Evolutionary conservation across 805 yeast species (phyloP), one percentile per base, ranked within the genome.

Genomic region (Clavispora asparagi): DNA sequence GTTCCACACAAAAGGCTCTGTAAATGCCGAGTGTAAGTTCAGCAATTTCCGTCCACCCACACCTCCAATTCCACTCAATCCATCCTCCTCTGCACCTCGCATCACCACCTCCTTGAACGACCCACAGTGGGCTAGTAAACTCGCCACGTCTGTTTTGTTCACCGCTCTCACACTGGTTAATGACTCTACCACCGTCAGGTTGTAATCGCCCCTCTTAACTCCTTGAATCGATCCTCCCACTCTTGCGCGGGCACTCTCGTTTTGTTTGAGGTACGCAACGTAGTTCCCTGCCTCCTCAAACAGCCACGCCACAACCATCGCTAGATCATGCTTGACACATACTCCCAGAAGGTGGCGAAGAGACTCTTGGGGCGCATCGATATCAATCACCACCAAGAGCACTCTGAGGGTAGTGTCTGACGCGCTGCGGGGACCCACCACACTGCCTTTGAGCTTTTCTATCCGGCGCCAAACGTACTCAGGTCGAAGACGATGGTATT

Each of bases 401-500:
- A 85, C 71, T n/a, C 84, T 73, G 40, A 77, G 64, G 8, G 73
- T 68, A 30, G 68, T 65, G 55, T 69, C 75, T 6, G 58, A 40
- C 1, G 68, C 54, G 13, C 47, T 39, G 12, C 37, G 23, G 25
- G n/a, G 37, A 4, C 25, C 37, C 13, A 17, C 25, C 25, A 9
- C 37, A 4, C 74, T 74, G 36, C 67, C 65, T 47, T 68, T 67
- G 31, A 70, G 52, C 44, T 83, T 71, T 45, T 69, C 71, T 27
- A 70, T 54, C 48, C 85, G 70, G 50, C 78, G 78, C 64, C 78
- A 76, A 3, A 87, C 74, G 55, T 87, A 86, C 54, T 85, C 92
- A 0, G 91, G 89, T 52, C 83, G 85, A 35, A 87, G 65, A 60
- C 85, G 85, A 58, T 85, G 89, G 59, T 86, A 87, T 43, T 83